Conservation (phyloP, 352 stramenopile genomes). For the Phytopythium boreale region DNA sequence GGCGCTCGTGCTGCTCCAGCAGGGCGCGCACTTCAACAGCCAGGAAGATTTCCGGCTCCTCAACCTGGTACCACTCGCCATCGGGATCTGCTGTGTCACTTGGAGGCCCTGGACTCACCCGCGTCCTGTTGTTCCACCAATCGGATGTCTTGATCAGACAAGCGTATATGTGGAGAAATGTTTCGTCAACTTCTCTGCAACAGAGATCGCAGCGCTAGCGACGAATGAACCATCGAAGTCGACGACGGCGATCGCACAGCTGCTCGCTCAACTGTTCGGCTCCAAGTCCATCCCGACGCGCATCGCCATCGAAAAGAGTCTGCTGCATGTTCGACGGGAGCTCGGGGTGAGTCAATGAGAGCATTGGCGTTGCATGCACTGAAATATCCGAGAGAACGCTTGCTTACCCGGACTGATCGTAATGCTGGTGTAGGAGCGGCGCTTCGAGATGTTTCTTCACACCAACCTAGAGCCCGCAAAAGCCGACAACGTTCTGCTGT, state of each 20-base stretch:
- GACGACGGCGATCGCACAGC: slow-evolving; percentile 18
- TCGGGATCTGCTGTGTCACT: neutral
- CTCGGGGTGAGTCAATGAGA: slow-evolving; percentile 26
- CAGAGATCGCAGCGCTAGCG: slow-evolving; percentile 25
- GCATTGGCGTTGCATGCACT: neutral
- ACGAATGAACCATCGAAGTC: slow-evolving; percentile 10
- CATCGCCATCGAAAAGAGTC: slow-evolving; percentile 43
- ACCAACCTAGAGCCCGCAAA: neutral
- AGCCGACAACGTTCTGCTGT: neutral
- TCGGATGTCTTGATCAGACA: slow-evolving; percentile 21
- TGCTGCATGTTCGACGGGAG: slow-evolving; percentile 29
- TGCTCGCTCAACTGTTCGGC: slow-evolving; percentile 23
- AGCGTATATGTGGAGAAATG: slow-evolving; percentile 63
- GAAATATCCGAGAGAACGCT: neutral
- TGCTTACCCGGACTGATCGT: neutral
- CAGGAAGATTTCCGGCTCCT: slow-evolving; percentile 41
- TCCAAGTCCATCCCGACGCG: slow-evolving; percentile 47
- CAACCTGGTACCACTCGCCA: slow-evolving; percentile 35
- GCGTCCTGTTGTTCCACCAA: neutral
- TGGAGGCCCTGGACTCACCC: neutral
- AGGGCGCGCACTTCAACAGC: slow-evolving; percentile 19
- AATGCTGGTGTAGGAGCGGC: neutral
- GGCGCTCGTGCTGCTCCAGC: slow-evolving; percentile 30
- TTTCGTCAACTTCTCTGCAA: slow-evolving; percentile 32
- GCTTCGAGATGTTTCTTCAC: slow-evolving; percentile 5